phyloP scores from a whole-genome alignment of 495 filamentous ascomycete genomes.

The Penicillium pancosmium region DNA sequence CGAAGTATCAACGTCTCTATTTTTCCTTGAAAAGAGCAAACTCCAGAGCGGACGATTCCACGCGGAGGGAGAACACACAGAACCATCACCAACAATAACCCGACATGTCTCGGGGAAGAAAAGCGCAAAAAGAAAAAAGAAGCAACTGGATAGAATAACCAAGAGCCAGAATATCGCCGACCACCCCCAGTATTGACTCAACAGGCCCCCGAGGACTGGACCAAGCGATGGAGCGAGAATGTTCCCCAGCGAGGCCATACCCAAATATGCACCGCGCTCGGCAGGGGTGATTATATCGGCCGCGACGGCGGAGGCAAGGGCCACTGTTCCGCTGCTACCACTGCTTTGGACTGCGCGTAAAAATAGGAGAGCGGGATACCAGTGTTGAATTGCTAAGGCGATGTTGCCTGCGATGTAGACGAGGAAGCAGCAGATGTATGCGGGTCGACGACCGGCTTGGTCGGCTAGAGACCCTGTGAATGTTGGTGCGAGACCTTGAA shows the following conservation, averaged over 20 bases:
- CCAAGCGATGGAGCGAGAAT: conserved; percentile 49
- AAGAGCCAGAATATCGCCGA: conserved; percentile 77
- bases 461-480: conserved; percentile 56
- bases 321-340: conserved; percentile 52
- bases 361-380: conserved; percentile 46
- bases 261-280: conserved; percentile 54
- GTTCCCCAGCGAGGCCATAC: conserved; percentile 35
- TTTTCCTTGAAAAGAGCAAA: conserved; percentile 40
- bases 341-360: conserved; percentile 54
- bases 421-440: conserved; percentile 48
- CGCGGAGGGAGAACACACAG: conserved; percentile 16
- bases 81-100: conserved; percentile 47
- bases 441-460: conserved; percentile 49
- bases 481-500: conserved; percentile 53
- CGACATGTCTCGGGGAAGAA: conserved; percentile 50
- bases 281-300: conserved; percentile 47
- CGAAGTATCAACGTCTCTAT: conserved; percentile 10
- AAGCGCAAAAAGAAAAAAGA: conserved; percentile 32
- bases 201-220: conserved; percentile 64
- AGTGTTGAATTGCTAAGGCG: conserved; percentile 47
- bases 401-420: conserved; percentile 53
- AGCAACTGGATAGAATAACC: conserved; percentile 52
- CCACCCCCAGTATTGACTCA: conserved; percentile 70
- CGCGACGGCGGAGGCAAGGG: conserved; percentile 47
- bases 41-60: conserved; percentile 27